Evolutionary conservation across 192 early-diverging fungal species (phyloP).

Genomic region (Mortierella claussenii): DNA sequence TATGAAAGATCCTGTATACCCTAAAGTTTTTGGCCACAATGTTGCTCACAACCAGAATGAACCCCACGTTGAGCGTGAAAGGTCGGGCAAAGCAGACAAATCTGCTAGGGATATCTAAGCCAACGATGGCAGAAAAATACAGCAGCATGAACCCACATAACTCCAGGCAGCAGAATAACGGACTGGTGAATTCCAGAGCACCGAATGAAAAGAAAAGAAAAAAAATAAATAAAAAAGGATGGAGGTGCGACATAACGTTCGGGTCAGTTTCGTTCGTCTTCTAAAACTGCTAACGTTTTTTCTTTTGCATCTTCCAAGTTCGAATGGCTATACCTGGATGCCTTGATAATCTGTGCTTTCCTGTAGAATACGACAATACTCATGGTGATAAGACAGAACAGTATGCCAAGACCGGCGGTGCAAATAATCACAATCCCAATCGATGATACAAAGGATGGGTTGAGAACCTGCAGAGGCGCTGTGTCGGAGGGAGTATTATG

Average conservation of each 20-base stretch:
- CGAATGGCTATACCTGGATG: constrained; percentile 51
- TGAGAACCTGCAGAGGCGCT: constrained; percentile 52
- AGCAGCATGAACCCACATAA: constrained; percentile 60
- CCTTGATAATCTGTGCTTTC: constrained; percentile 58
- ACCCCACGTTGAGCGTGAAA: constrained; percentile 53
- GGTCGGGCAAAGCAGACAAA: constrained; percentile 51
- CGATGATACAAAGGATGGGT: constrained; percentile 52
- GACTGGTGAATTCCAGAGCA: constrained; percentile 18
- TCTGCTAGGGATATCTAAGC: constrained; percentile 54
- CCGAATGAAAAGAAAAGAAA: neutral
- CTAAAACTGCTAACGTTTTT: too few relatives aligned
- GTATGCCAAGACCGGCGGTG: constrained; percentile 38
- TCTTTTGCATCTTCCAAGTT: neutral
- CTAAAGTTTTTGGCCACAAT: constrained; percentile 66
- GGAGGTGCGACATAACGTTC: neutral
- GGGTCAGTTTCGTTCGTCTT: too few relatives aligned
- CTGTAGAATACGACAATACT: constrained; percentile 47
- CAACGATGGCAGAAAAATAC: constrained; percentile 50
- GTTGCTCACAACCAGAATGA: constrained; percentile 56
- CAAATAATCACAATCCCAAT: constrained; percentile 53
- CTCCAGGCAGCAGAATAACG: constrained; percentile 63
- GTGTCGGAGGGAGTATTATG: constrained; percentile 54
- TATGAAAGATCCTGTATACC: constrained; percentile 65
- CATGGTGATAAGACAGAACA: constrained; percentile 53
- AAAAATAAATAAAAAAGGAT: neutral